Evolutionary conservation across 768 basidiomycete genomes (phyloP).

Genomic region (Auricularia cornea): DNA sequence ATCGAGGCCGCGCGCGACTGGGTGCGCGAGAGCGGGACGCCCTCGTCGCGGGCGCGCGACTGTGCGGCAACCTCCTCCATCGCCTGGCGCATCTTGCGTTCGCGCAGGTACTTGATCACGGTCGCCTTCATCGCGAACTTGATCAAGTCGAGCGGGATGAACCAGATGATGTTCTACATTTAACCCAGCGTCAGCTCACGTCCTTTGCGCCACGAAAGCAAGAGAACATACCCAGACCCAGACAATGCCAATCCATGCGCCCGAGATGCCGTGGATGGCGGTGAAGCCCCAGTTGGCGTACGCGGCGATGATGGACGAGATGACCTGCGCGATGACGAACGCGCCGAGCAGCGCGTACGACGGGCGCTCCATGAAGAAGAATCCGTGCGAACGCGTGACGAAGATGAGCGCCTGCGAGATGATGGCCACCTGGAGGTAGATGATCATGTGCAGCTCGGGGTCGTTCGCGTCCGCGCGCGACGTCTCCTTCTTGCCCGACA

Average conservation of each 20-base stretch:
- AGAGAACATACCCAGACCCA: slow-evolving; percentile 80
- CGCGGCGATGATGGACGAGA: slow-evolving; percentile 92
- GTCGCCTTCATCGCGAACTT: slow-evolving; percentile 96
- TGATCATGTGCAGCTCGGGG: slow-evolving; percentile 73
- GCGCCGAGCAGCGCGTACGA: slow-evolving; percentile 82
- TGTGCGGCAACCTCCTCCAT: slow-evolving; percentile 30
- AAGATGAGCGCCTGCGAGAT: slow-evolving; percentile 98
- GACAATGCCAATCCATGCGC: slow-evolving; percentile 94
- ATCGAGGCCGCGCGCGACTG: slow-evolving; percentile 83
- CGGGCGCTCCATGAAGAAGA: slow-evolving; percentile 96
- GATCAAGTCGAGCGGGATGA: slow-evolving; percentile 89
- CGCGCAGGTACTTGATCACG: slow-evolving; percentile 75
- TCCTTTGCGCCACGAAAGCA: neutral
- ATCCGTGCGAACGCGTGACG: slow-evolving; percentile 87
- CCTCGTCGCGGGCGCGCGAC: slow-evolving; percentile 31
- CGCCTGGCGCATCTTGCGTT: slow-evolving; percentile 41
- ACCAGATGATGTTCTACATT: slow-evolving; percentile 94
- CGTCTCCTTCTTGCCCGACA: slow-evolving; percentile 26
- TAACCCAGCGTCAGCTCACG: slow-evolving; percentile 11
- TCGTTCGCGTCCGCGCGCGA: slow-evolving; percentile 40
- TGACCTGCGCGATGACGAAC: slow-evolving; percentile 87
- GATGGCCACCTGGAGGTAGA: slow-evolving; percentile 96
- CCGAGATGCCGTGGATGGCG: slow-evolving; percentile 66
- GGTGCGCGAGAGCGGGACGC: slow-evolving; percentile 75
- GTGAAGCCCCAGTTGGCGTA: slow-evolving; percentile 96